Conservation (phyloP, 2,329 filamentous ascomycete species). For the Pseudogymnoascus sp. region DNA sequence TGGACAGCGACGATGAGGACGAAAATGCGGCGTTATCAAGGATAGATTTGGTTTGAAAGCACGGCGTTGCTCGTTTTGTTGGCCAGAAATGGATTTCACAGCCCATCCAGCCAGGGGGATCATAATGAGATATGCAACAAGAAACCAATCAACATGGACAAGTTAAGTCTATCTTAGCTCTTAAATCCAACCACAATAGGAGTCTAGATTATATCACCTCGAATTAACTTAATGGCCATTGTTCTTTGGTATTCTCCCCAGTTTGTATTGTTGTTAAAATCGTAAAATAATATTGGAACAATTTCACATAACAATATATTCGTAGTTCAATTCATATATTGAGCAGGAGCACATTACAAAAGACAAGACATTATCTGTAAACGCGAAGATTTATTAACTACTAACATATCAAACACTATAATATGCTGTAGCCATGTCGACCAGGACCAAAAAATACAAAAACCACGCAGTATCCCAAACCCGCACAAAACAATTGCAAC, state of each 20-base stretch:
- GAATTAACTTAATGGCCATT: background rate
- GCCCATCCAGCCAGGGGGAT: background rate
- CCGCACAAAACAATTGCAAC: background rate
- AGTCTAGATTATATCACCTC: background rate
- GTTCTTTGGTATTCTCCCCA: background rate
- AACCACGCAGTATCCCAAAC: background rate
- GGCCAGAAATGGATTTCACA: background rate
- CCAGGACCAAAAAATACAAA: background rate
- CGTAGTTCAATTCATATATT: background rate
- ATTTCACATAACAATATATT: background rate
- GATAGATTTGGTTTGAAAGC: slow-evolving; percentile 19
- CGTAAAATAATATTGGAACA: background rate
- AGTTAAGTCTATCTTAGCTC: background rate
- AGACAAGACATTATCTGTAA: background rate
- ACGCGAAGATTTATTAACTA: slow-evolving; percentile 2
- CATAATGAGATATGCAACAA: background rate
- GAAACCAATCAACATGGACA: background rate
- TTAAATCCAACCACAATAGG: background rate
- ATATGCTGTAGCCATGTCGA: background rate
- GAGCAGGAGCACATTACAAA: background rate
- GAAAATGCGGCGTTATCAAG: slow-evolving; percentile 24
- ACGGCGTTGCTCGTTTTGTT: background rate
- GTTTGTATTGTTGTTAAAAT: background rate
- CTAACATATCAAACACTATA: slow-evolving; percentile 7
- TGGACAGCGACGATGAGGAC: slow-evolving; percentile 20